Percentiles rank a stretch among this genome's conserved stretches.
Conservation (phyloP, 164 flowering plant genomes). For the Vitis amurensis region DNA sequence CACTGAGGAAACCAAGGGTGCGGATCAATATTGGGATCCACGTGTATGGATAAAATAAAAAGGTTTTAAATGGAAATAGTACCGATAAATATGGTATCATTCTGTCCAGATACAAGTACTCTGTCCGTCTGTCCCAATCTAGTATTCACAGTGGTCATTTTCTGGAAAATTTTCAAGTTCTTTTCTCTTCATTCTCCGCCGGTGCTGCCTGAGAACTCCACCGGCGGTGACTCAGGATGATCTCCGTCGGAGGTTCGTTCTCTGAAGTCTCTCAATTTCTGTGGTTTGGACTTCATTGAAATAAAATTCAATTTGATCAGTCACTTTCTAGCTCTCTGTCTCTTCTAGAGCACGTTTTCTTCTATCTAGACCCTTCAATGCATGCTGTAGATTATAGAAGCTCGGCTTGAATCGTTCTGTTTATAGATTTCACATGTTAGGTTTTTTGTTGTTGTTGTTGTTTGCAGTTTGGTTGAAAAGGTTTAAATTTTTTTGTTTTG, state of each 20-base stretch:
- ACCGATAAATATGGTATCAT: too few relatives aligned
- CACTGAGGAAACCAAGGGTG: too few relatives aligned
- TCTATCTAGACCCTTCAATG: constrained; percentile 3
- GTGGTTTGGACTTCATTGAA: not conserved
- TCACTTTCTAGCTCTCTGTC: not conserved
- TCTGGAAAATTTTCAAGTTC: too few relatives aligned
- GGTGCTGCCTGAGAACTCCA: not conserved
- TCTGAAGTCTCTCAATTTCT: constrained; percentile 3
- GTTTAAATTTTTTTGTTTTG: not conserved
- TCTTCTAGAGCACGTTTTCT: not conserved
- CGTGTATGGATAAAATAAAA: too few relatives aligned
- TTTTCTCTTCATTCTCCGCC: too few relatives aligned
- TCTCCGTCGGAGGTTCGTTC: not conserved
- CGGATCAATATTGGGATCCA: too few relatives aligned
- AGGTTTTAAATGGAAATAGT: too few relatives aligned
- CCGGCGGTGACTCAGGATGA: too few relatives aligned
- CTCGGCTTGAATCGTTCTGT: not conserved
- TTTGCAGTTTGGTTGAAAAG: constrained; percentile 5
- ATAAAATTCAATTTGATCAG: not conserved
- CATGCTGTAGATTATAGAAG: constrained; percentile 1
- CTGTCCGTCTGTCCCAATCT: too few relatives aligned
- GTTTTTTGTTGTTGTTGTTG: constrained; percentile 10
- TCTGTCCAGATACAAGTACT: too few relatives aligned
- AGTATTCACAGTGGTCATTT: too few relatives aligned
- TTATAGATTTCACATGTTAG: not conserved